Conservation (phyloP, 1,284 basidiomycete genomes). For the Cryptococcus sp. region DNA sequence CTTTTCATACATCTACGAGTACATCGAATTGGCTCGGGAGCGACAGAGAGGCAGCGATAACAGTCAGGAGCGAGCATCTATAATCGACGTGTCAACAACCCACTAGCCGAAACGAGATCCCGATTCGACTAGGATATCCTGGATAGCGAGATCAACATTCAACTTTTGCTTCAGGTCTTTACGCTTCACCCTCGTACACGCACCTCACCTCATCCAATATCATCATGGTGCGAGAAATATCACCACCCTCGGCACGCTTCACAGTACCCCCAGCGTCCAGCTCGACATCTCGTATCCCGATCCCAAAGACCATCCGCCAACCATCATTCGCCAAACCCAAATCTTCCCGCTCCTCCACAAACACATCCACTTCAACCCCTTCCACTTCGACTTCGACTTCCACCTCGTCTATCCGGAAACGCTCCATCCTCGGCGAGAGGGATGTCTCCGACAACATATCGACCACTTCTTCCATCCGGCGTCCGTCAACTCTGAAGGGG, state of each 20-base stretch:
- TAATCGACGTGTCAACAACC: too few relatives aligned
- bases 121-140: too few relatives aligned
- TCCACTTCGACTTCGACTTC: too few relatives aligned
- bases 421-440: not conserved
- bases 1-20: too few relatives aligned
- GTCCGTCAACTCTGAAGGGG: not conserved
- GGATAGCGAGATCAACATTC: too few relatives aligned
- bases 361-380: not conserved
- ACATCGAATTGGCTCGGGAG: too few relatives aligned
- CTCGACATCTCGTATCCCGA: not conserved
- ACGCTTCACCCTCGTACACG: not conserved
- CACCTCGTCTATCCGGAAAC: not conserved
- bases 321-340: not conserved
- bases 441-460: not conserved
- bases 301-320: not conserved
- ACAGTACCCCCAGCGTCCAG: not conserved
- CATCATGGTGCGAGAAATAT: conserved; percentile 5
- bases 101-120: too few relatives aligned
- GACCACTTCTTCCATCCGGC: not conserved
- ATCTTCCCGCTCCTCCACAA: not conserved
- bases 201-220: not conserved
- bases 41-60: too few relatives aligned
- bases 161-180: not conserved
- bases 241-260: not conserved
- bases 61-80: too few relatives aligned